Percentiles rank a stretch among this genome's conserved stretches.
These are phyloP conservation scores for Herpetomonas samuelpessoai DNA, from an alignment of 208 protist species.

Conservation along the genomic window DNA sequence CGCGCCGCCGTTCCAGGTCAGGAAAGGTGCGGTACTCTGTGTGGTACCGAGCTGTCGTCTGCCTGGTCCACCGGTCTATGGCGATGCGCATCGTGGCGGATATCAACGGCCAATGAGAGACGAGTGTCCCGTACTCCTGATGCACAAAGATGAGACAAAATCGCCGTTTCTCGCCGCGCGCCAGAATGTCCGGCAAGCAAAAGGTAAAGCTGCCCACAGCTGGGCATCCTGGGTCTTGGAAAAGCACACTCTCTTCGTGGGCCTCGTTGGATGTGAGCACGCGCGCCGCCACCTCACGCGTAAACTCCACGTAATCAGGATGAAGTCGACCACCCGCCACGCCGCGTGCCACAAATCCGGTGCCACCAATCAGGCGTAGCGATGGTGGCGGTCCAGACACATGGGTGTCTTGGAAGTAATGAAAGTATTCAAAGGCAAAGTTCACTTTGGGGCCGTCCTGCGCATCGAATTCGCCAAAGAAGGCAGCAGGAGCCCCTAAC, in stretches of 20 bases:
- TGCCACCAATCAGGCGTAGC: conserved; percentile 27
- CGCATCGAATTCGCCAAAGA: conserved; percentile 82
- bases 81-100: conserved; percentile 35
- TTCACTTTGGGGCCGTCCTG: conserved; percentile 59
- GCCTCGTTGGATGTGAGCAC: conserved; percentile 67
- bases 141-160: conserved; percentile 76
- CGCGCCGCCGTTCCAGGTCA: conserved; percentile 57
- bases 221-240: conserved; percentile 60
- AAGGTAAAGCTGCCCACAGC: conserved; percentile 66
- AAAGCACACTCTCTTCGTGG: conserved; percentile 55
- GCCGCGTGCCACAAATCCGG: conserved; percentile 18
- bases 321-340: conserved; percentile 54
- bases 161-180: conserved; percentile 69
- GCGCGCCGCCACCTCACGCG: conserved; percentile 49
- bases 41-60: conserved; percentile 30
- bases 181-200: conserved; percentile 75
- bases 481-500: conserved; percentile 44
- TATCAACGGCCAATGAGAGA: conserved; percentile 43
- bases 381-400: conserved; percentile 11
- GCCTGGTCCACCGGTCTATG: conserved; percentile 31
- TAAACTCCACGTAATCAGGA: conserved; percentile 36
- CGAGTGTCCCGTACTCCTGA: conserved; percentile 45
- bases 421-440: conserved; percentile 71
- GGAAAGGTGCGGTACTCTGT: conserved; percentile 54
- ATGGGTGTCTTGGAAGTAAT: conserved; percentile 16